phyloP scores from a whole-genome alignment of 2,329 filamentous ascomycete genomes.

The Colletotrichum sp. region DNA sequence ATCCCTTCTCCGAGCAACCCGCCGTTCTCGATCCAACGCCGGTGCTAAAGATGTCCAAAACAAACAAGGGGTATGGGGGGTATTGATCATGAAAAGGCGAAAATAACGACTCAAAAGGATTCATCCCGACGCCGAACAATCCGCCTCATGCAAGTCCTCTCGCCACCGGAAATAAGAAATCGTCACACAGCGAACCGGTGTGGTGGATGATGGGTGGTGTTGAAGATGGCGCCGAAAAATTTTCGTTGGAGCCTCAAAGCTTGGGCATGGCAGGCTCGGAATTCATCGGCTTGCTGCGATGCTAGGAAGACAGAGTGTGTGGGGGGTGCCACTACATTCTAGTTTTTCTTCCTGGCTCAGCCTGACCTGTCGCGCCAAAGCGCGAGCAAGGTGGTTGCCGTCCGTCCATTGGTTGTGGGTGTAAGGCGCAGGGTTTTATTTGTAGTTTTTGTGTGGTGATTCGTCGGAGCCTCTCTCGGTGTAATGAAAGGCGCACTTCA shows the following conservation, averaged over 20 bases:
- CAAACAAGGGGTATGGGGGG: slow-evolving; percentile 11
- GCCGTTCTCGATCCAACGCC: not conserved
- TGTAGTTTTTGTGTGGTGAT: not conserved
- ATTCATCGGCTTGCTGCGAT: slow-evolving; percentile 4
- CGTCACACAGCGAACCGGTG: not conserved
- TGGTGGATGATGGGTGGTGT: not conserved
- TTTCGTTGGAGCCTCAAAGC: slow-evolving; percentile 9
- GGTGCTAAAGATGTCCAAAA: not conserved
- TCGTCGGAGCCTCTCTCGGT: slow-evolving; percentile 18
- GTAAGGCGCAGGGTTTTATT: not conserved
- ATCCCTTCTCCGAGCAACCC: not conserved
- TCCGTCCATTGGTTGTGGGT: not conserved
- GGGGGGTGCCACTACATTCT: not conserved
- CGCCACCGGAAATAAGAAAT: not conserved
- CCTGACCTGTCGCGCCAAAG: not conserved
- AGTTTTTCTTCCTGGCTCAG: not conserved
- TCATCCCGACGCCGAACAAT: not conserved
- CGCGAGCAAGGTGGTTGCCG: not conserved
- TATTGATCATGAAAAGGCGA: not conserved
- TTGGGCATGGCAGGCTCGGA: not conserved
- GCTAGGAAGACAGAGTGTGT: not conserved
- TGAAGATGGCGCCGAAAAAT: not conserved
- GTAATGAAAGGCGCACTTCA: not conserved
- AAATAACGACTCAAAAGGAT: not conserved
- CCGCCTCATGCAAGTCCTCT: not conserved